Base-by-base conservation (phyloP, 163 green algal species). In the Chlamydomonas reinhardtii region DNA sequence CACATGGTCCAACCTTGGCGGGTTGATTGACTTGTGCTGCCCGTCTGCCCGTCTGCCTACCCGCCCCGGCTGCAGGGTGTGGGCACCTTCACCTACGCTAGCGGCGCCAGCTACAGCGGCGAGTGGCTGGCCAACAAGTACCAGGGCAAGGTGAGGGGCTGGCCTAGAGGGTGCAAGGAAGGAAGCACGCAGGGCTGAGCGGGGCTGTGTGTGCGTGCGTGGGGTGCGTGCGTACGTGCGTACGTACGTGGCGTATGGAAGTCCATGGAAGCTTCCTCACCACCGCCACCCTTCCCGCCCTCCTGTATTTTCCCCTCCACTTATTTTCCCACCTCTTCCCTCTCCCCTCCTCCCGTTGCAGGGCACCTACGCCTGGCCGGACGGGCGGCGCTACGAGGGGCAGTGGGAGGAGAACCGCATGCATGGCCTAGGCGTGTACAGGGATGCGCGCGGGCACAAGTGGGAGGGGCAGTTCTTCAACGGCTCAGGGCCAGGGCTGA, bases 401-500 rank as follows among this genome's bases (percentile, higher is more conserved):
- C 15, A 82, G 54, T 94, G 91, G 91, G 73, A 91, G 77, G 81
- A 94, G 27, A 91, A 90, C 61, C 78, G 73, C 0, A 92, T 94
- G 88, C 91, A 94, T 77, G 91, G 91, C 4, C 59, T 85, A 0
- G 91, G 91, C 27, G 84, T 90, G 22, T 94, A 90, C 79, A 86
- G 39, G 22, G 91, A 94, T 81, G 73, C 80, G 15, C 76, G 90
- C 24, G 91, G 90, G n/a, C 90, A 93, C 79, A 77, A 70, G 64
- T 96, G 92, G 92, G 78, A 86, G 48, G 93, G 93, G 27, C 86
- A 94, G 69, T 96, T 96, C 74, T 93, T 90, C 86, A 95, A 95
- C 85, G 93, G 93, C 59, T 86, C 76, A 64, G 92, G 92, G 1
- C 91, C 93, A 22, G 91, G 91, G 25, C 83, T 96, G 2, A 94